Base-by-base conservation (phyloP, 2,329 filamentous ascomycete species). In the Acrodontium crateriforme region DNA sequence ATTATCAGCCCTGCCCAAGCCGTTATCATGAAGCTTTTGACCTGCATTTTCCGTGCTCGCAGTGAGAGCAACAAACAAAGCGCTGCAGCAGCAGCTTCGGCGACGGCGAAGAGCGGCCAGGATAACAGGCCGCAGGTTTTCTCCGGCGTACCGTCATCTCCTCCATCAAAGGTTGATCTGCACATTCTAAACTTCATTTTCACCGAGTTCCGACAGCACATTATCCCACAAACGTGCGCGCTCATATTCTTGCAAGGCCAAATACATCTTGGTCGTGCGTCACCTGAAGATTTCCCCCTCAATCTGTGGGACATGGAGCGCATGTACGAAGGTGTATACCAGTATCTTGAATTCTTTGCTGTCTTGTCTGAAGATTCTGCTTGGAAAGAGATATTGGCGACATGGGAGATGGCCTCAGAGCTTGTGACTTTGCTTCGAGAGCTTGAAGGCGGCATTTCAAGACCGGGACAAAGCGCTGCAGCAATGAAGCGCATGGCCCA, bases 261-360 rank as follows among this genome's bases (percentile, higher is more conserved):
- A 48, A 92, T 94, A 18, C 76, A 82, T 22, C 74, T 77, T 21
- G 74, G 77, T 17, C 67, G 74, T 31, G 73, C 77, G 10, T 71
- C 87, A 35, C 74, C 82, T 0, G 74, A 81, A 36, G 85, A 94
- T 46, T 95, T 94, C 45, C 87, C 87, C 0, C 74, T 94, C 2
- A 91, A 95, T 45, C 69, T 84, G 25, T 95, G 87, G 87, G 87
- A 95, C 46, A 92, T 95, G 78, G 87, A 95, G 52, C 74, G 87
- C 9, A 87, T 91, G 33, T 93, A 92, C 52, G 87, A 95, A 47
- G 87, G 87, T 1, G 72, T 95, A 1, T 83, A 85, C 28, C 85
- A 94, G 53, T 93, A 92, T 48, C 71, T 95, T 2, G 85, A 94
- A 44, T 92, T 95, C 50, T 78, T 94, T 29, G 83, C 79, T 10